Evolutionary conservation across 768 basidiomycete species (phyloP), one percentile per base, ranked within the genome.

Genomic region (Panaeolus cyanescens): DNA sequence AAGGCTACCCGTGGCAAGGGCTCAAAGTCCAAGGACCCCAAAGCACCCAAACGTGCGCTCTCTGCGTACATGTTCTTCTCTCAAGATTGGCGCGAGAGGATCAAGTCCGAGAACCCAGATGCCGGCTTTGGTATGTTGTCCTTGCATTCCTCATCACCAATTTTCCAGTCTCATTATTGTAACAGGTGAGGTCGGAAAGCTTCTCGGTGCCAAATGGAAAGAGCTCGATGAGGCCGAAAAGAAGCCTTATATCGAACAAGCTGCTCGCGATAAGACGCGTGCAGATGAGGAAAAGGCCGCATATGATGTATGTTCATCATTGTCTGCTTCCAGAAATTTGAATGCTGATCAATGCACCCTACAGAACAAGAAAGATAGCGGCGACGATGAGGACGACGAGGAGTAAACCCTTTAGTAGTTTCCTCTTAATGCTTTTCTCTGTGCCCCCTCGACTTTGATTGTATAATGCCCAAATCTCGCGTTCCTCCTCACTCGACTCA

Each of bases 1-100:
- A 87, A 86, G 67, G 78, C 81, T 19, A 63, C 79, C 34, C 76
- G 82, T 65, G 54, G n/a, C 34, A 62, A 62, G 54, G 61, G 30
- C 15, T n/a, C 22, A 4, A 87, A 87, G 71, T 74, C 75, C 62
- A 87, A 90, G 78, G 89, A 94, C 74, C 86, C 85, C 63, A 90
- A 91, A 75, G 86, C 89, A 45, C 95, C 94, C 63, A 97, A 98
- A 80, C 88, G 95, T 58, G 91, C 93, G 0, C 83, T 97, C 50
- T 97, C 95, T 31, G 95, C 96, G 37, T 99, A 97, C 81, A 97
- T 99, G 96, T 95, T 95, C 90, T 99, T 98, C 84, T 89, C 87
- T 68, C 92, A 95, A 75, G 96, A 95, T 75, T 91, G 93, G 92
- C 86, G 96, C 72, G 92, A 96, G 77, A 86, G 91, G 73, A 92